Evolutionary conservation across 371 early-diverging fungal genomes (phyloP), one percentile per base, ranked within the genome.

Genomic region (Sporodiniella umbellata): DNA sequence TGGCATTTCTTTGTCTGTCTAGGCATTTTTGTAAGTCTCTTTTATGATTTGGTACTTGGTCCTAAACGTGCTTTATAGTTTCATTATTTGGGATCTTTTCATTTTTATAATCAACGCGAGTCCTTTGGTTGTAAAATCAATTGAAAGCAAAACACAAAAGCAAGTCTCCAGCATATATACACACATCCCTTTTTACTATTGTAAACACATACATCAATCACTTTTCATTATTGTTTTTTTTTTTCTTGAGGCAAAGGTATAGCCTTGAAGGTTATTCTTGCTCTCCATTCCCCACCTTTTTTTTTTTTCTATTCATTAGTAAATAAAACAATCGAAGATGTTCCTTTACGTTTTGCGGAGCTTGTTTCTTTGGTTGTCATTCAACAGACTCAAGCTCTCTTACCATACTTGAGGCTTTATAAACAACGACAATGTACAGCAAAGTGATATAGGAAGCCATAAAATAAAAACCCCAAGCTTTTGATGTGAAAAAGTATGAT

Each of bases 1-100:
- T 89, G 89, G 89, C 89, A 89, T 64, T 53, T 82, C 7, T 73
- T 73, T 57, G 86, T 87, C 5, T 70, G 81, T 17, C 62, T 71
- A 2, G 85, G 83, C 3, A 80, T 81, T 28, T 80, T 56, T 51
- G 67, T 67, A 59, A 62, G 67, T 39, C 8, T n/a, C 17, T 15
- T 35, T 18, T 5, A 10, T 48, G 7, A 19, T 43, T 11, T 37
- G 19, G 12, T 11, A 43, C n/a, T n/a, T n/a, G n/a, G n/a, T n/a
- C n/a, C n/a, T n/a, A n/a, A 33, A 39, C 23, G 3, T 35, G 15
- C 18, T 1, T 25, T 22, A 11, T 53, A 72, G 60, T 75, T 69
- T 45, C 84, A 85, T 51, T 84, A 84, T 56, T 48, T 59, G 48
- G 76, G 80, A 12, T 63, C 78, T 46, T 54, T 79, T 1, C 64